Conservation (phyloP, 306 rosid genomes). For the Vigna hirtella region DNA sequence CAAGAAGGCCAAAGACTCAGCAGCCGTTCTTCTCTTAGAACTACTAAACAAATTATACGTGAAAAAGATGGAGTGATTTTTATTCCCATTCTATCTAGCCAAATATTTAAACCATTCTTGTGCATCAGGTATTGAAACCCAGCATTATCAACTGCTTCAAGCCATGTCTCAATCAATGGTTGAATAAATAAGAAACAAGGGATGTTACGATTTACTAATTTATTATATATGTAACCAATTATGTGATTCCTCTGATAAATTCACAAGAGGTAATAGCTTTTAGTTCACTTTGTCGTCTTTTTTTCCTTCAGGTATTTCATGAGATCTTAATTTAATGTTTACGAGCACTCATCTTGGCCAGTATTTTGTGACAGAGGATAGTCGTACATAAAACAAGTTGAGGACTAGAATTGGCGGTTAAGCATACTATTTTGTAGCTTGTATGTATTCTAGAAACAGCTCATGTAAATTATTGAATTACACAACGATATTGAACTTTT, state of each 20-base stretch:
- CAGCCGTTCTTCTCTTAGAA: conserved; percentile 94
- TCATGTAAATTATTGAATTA: conserved; percentile 7
- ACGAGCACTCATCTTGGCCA: background rate
- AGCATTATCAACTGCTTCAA: conserved; percentile 20
- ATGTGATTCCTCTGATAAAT: conserved; percentile 11
- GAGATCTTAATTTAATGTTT: background rate
- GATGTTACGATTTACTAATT: background rate
- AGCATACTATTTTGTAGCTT: conserved; percentile 3
- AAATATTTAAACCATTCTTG: conserved; percentile 5
- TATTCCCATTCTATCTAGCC: conserved; percentile 10
- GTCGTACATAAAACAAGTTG: background rate
- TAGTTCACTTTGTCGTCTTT: background rate
- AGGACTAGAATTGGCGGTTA: conserved; percentile 2
- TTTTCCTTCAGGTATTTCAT: background rate
- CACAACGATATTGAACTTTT: background rate
- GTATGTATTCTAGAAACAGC: conserved; percentile 4
- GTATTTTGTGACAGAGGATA: conserved; percentile 16
- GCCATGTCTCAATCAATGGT: conserved; percentile 10
- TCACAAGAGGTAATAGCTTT: background rate
- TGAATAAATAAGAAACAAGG: conserved; percentile 29
- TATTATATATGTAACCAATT: background rate
- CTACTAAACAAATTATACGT: conserved; percentile 77
- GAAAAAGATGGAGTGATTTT: conserved; percentile 43
- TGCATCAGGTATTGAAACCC: conserved; percentile 26
- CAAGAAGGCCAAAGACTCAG: conserved; percentile 97